Base-by-base conservation (phyloP, 1,284 basidiomycete genomes). In the Rhodotorula glutinis region DNA sequence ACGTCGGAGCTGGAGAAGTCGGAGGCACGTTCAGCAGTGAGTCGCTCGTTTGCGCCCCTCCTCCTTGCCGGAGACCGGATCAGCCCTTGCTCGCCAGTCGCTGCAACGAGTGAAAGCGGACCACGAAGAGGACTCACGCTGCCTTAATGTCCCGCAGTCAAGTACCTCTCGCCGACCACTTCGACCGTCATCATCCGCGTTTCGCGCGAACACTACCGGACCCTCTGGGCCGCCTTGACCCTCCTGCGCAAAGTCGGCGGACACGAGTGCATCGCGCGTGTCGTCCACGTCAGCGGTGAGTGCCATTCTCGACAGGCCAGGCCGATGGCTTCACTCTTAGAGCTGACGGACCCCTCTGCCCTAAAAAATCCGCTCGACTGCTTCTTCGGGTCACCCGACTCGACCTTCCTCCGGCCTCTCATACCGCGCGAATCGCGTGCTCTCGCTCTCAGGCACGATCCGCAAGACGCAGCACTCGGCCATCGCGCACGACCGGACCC, bases 381-480 rank as follows among this genome's bases (percentile, higher is more conserved):
- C 4, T 19, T 30, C 21, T 23, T 17, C 10, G 41, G 30, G 40
- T 23, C 21, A 0, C 40, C 19, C 10, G 10, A 9, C 41, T 14
- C n/a, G 38, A 25, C 23, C 19, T 7, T n/a, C 13, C 17, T 29
- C 44, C 27, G 30, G 23, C 17, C 40, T 14, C 4, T 4, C 5
- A 11, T 11, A 7, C 30, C 11, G 23, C 56, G 4, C 52, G 11
- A 14, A 46, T 11, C n/a, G 1, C 8, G 27, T 29, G 9, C n/a
- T 19, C 27, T 25, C 14, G 10, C 25, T 21, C 4, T 21, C 38
- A 76, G 75, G 75, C 8, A 75, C 75, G 23, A 76, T 76, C 40
- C 69, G 74, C 9, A 76, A 76, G 47, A 73, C 69, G 33, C 75
- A 76, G 59, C 75, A 75, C 53, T 63, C 70, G 21, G 74, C 74